Evolutionary conservation across 2,329 filamentous ascomycete genomes (phyloP).

Genomic region (Xylogone sp.): DNA sequence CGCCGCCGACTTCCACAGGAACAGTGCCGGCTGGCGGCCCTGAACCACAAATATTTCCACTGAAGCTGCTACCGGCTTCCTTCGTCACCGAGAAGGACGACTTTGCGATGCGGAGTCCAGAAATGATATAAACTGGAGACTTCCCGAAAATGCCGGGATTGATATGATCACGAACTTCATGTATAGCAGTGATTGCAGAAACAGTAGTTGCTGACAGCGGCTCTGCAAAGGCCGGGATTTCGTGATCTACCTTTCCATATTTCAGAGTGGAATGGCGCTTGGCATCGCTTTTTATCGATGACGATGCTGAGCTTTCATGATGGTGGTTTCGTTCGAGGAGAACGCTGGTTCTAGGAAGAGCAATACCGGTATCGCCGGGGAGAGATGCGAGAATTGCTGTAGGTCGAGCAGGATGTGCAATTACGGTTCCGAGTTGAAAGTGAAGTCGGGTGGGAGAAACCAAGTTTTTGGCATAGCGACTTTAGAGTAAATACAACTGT

Average conservation of each 20-base stretch:
- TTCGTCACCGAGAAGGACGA: constrained; percentile 1
- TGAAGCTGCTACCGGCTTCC: not conserved
- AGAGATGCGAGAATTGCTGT: too few species aligned
- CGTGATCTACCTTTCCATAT: not conserved
- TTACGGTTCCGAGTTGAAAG: too few species aligned
- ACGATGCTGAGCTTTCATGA: too few species aligned
- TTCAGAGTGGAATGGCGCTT: not conserved
- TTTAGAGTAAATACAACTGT: too few species aligned
- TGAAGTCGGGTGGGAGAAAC: too few species aligned
- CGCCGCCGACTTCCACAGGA: not conserved
- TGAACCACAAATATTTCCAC: not conserved
- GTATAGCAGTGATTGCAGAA: not conserved
- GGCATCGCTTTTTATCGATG: not conserved
- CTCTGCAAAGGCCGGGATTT: not conserved
- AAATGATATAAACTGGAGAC: not conserved
- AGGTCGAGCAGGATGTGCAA: too few species aligned
- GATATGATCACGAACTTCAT: not conserved
- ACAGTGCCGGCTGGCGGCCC: not conserved
- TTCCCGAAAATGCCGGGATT: not conserved
- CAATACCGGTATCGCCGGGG: too few species aligned
- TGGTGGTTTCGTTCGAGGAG: too few species aligned
- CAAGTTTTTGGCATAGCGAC: too few species aligned
- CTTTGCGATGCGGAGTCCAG: not conserved
- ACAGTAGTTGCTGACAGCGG: not conserved
- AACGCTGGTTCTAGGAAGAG: too few species aligned